Evolutionary conservation across 2,329 filamentous ascomycete genomes (phyloP).

Genomic region (Pyrenophora seminiperda): DNA sequence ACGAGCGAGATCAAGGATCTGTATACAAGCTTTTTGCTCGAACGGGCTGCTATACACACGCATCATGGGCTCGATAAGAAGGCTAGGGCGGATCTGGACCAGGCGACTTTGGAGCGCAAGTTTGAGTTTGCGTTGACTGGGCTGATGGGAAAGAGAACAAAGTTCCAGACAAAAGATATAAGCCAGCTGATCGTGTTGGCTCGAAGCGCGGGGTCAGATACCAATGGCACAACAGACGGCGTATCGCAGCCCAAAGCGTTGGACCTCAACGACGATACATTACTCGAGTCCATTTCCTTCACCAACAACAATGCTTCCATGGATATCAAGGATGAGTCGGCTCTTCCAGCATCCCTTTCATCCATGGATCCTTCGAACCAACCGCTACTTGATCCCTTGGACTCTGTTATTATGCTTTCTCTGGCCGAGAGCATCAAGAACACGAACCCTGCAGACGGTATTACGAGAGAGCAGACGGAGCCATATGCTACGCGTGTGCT

Average conservation of each 20-base stretch:
- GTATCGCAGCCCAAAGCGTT: conserved; percentile 67
- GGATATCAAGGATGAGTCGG: conserved; percentile 52
- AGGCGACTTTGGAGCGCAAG: conserved; percentile 68
- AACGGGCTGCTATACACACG: conserved; percentile 81
- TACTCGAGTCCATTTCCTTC: conserved; percentile 87
- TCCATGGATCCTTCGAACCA: conserved; percentile 77
- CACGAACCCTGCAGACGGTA: conserved; percentile 78
- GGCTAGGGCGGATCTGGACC: conserved; percentile 71
- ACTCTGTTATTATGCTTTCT: conserved; percentile 84
- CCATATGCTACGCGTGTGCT: conserved; percentile 90
- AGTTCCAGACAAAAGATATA: conserved; percentile 76
- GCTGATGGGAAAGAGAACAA: conserved; percentile 81
- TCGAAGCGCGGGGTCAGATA: conserved; percentile 62
- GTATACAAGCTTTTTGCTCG: conserved; percentile 72
- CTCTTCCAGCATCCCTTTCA: conserved; percentile 66
- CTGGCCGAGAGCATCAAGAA: conserved; percentile 88
- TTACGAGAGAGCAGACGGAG: conserved; percentile 91
- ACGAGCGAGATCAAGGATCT: conserved; percentile 32
- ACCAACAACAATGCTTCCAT: conserved; percentile 58
- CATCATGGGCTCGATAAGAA: conserved; percentile 81
- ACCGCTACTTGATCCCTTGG: conserved; percentile 78
- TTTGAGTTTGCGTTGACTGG: conserved; percentile 86
- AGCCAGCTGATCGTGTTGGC: conserved; percentile 93
- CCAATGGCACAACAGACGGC: conserved; percentile 19
- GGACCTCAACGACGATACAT: conserved; percentile 86